A percentile compares a stretch with the other conserved stretches of the same genome.
Conservation (phyloP, 257 asterid species). For the Nicotiana sylvestris region DNA sequence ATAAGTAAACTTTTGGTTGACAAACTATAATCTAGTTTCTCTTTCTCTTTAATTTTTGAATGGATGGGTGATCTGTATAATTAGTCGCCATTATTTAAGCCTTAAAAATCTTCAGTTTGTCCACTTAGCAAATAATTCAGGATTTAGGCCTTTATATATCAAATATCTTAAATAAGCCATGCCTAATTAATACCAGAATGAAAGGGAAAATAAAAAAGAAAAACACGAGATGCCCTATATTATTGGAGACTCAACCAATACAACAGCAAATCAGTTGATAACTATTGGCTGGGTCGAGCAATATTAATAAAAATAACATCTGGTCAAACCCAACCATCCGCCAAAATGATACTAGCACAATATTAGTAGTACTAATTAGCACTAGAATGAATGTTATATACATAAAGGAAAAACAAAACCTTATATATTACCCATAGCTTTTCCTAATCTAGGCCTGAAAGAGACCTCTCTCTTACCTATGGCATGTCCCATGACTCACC, state of each 20-base stretch:
- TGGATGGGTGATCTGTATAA: background rate
- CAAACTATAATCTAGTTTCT: background rate
- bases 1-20: background rate
- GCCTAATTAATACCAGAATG: background rate
- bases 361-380: background rate
- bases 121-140: background rate
- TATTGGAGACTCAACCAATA: background rate
- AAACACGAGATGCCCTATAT: background rate
- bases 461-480: background rate
- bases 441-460: background rate
- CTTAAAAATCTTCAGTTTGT: background rate
- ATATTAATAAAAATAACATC: background rate
- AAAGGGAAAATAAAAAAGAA: background rate
- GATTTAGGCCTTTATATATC: background rate
- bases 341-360: background rate
- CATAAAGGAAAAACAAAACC: background rate
- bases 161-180: background rate
- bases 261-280: background rate
- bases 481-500: background rate
- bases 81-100: background rate
- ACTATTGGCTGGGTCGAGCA: background rate
- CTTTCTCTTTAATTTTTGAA: background rate
- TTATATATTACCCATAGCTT: too few species aligned
- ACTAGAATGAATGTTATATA: background rate
- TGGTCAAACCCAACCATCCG: background rate